Evolutionary conservation across 108 stramenopile genomes (phyloP).

Genomic region (Aureococcus anophagefferens): DNA sequence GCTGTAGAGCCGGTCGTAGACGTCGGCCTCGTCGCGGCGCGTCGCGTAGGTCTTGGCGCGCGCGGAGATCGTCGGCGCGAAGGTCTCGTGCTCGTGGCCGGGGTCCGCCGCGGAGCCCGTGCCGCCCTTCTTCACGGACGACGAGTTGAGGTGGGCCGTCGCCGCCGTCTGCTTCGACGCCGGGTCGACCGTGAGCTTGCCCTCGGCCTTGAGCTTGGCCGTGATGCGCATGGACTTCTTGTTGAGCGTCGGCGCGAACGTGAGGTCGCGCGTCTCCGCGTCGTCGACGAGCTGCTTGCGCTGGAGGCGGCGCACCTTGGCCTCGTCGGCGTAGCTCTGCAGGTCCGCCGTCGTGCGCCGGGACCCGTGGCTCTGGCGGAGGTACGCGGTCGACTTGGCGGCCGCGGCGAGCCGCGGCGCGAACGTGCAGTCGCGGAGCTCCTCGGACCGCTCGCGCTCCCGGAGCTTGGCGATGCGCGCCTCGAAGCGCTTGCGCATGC

Average conservation of each 20-base stretch:
- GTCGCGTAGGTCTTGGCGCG: neutral
- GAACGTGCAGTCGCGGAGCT: slow-evolving; percentile 11
- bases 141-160: neutral
- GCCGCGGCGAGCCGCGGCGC: neutral
- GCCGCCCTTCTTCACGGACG: too few species aligned
- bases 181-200: slow-evolving; percentile 5
- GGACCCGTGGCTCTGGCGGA: too few species aligned
- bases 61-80: slow-evolving; percentile 2
- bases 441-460: neutral
- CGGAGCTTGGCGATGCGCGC: neutral
- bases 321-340: neutral
- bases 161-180: neutral
- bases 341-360: too few species aligned
- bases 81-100: slow-evolving; percentile 10
- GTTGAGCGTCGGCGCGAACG: slow-evolving; percentile 13
- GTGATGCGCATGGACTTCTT: slow-evolving; percentile 3
- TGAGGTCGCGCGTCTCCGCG: neutral
- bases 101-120: neutral
- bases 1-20: neutral
- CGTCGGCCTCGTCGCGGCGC: too few species aligned
- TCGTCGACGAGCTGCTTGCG: slow-evolving; percentile 6
- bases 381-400: neutral
- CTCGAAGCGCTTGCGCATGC: neutral
- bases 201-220: slow-evolving; percentile 1
- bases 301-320: neutral